Evolutionary conservation across 176 grass and related monocot genomes (phyloP).

Genomic region (Olyra latifolia): DNA sequence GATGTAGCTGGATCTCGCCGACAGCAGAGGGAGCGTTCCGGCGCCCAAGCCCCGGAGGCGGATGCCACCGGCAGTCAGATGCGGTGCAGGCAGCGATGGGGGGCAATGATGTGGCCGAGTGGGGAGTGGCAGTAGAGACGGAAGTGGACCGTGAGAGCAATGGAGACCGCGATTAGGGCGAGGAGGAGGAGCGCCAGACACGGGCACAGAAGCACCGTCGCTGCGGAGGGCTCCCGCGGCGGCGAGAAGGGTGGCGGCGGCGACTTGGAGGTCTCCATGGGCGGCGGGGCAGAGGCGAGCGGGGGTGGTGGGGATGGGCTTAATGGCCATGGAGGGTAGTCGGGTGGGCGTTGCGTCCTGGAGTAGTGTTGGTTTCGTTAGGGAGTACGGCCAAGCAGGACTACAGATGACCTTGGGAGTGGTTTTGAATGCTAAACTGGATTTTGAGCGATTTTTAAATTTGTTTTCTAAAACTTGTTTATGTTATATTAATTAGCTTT

Average conservation of each 20-base stretch:
- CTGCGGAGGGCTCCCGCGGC: constrained; percentile 32
- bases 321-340: constrained; percentile 35
- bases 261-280: constrained; percentile 51
- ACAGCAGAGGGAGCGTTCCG: not conserved
- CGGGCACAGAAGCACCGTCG: constrained; percentile 66
- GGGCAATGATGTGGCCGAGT: constrained; percentile 56
- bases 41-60: not conserved
- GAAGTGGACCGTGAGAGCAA: constrained; percentile 72
- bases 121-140: constrained; percentile 75
- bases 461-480: too few species aligned
- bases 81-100: constrained; percentile 44
- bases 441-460: too few species aligned
- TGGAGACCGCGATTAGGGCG: constrained; percentile 46
- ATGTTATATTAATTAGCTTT: too few species aligned
- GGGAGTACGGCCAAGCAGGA: too few species aligned
- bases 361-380: not conserved
- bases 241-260: constrained; percentile 35
- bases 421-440: too few species aligned
- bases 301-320: not conserved
- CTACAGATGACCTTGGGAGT: too few species aligned
- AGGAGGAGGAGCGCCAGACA: constrained; percentile 58
- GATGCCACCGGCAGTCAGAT: not conserved
- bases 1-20: constrained; percentile 19
- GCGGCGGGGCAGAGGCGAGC: constrained; percentile 16
- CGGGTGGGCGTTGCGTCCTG: not conserved